Conservation (phyloP, 2,329 filamentous ascomycete species). For the Pyrenophora seminiperda region DNA sequence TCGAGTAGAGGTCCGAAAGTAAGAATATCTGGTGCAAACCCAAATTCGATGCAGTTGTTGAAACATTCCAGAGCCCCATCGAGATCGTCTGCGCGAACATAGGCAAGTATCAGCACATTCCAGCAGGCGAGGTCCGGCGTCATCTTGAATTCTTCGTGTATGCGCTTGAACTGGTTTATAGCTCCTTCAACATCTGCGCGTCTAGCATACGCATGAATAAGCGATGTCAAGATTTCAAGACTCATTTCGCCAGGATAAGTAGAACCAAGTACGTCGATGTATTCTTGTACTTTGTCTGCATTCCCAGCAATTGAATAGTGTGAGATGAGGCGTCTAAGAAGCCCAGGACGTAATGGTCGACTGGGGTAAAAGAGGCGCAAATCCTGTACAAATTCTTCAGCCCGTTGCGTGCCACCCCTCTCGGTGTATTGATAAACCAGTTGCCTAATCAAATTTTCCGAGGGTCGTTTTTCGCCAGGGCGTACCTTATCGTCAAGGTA, state of each 20-base stretch:
- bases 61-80: conserved; percentile 69
- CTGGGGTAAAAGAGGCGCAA: conserved; percentile 31
- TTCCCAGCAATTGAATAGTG: conserved; percentile 45
- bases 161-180: conserved; percentile 65
- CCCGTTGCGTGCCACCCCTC: conserved; percentile 23
- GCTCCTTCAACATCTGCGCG: conserved; percentile 67
- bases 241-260: conserved; percentile 14
- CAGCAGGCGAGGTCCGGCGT: conserved; percentile 66
- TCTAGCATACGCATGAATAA: conserved; percentile 74
- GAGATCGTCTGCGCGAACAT: conserved; percentile 69
- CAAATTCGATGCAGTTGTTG: conserved; percentile 59
- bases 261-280: conserved; percentile 36
- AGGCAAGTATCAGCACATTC: conserved; percentile 77
- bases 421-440: conserved; percentile 30
- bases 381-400: conserved; percentile 34
- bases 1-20: conserved; percentile 77
- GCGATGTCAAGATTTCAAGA: conserved; percentile 24
- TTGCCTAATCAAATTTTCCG: conserved; percentile 22
- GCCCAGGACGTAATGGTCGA: conserved; percentile 21
- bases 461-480: conserved; percentile 22
- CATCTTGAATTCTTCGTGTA: conserved; percentile 61
- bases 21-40: conserved; percentile 62
- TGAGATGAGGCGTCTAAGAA: conserved; percentile 30
- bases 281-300: conserved; percentile 38
- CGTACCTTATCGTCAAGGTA: conserved; percentile 19